A percentile compares a stretch with the other conserved stretches of the same genome.
Evolutionary conservation across 306 rosid species (phyloP).

Genomic region (Quercus wislizeni): DNA sequence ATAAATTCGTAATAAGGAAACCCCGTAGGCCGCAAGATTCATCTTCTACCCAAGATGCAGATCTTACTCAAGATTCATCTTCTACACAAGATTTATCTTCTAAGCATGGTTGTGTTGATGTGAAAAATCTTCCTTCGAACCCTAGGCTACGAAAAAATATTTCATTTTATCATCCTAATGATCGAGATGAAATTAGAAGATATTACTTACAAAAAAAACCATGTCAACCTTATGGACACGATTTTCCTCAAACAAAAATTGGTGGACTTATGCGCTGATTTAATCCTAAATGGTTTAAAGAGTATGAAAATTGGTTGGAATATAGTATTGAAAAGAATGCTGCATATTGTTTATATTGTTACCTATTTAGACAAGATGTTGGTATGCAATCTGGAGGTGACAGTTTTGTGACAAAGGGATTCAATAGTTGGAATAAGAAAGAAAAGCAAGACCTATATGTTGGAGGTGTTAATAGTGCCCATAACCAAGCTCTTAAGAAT

Average conservation of each 20-base stretch:
- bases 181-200: too few relatives aligned
- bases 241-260: neutral
- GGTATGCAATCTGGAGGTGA: neutral
- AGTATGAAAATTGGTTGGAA: neutral
- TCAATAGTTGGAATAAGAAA: neutral
- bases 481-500: neutral
- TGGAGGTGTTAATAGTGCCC: neutral
- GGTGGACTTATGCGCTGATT: neutral
- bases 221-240: neutral
- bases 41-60: too few relatives aligned
- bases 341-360: neutral
- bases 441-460: neutral
- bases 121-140: too few relatives aligned
- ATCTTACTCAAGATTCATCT: too few relatives aligned
- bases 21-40: too few relatives aligned
- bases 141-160: too few relatives aligned
- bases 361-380: neutral
- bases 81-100: too few relatives aligned
- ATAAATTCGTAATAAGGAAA: too few relatives aligned
- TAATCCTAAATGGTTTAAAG: neutral
- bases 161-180: too few relatives aligned
- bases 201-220: too few relatives aligned
- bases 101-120: too few relatives aligned
- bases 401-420: neutral
- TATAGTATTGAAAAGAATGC: neutral